phyloP scores from a whole-genome alignment of 176 grass and related monocot genomes.

The Paspalum notatum region DNA sequence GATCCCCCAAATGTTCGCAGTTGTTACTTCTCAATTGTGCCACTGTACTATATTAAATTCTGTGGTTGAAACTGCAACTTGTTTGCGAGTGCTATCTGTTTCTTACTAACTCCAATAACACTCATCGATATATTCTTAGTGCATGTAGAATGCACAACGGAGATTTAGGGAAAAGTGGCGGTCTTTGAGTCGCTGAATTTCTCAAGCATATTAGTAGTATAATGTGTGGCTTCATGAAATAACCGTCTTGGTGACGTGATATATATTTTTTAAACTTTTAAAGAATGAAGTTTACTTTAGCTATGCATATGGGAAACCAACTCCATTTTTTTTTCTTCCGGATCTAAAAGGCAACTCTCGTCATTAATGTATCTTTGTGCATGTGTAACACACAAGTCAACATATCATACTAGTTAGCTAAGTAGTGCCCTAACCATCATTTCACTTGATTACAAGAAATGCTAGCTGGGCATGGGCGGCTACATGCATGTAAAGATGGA shows the following conservation, averaged over 20 bases:
- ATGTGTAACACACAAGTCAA: neutral
- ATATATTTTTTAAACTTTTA: neutral
- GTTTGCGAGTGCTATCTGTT: neutral
- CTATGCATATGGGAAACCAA: neutral
- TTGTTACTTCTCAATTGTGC: neutral
- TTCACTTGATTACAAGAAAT: neutral
- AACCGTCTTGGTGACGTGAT: neutral
- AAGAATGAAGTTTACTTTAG: neutral
- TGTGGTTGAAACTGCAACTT: neutral
- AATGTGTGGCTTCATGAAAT: conserved; percentile 6
- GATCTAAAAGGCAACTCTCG: neutral
- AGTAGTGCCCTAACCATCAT: neutral
- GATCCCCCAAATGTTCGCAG: neutral
- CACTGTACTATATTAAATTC: neutral
- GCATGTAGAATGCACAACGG: neutral
- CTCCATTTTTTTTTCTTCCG: neutral
- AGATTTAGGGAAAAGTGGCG: neutral
- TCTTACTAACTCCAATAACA: conserved; percentile 22
- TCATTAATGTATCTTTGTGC: neutral
- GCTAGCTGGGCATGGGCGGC: neutral
- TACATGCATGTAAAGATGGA: neutral
- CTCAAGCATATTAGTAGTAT: neutral
- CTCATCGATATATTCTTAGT: neutral
- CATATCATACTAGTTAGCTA: neutral
- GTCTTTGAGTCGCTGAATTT: neutral